Conservation (phyloP, 2,329 filamentous ascomycete genomes). For the Talaromyces sp. region DNA sequence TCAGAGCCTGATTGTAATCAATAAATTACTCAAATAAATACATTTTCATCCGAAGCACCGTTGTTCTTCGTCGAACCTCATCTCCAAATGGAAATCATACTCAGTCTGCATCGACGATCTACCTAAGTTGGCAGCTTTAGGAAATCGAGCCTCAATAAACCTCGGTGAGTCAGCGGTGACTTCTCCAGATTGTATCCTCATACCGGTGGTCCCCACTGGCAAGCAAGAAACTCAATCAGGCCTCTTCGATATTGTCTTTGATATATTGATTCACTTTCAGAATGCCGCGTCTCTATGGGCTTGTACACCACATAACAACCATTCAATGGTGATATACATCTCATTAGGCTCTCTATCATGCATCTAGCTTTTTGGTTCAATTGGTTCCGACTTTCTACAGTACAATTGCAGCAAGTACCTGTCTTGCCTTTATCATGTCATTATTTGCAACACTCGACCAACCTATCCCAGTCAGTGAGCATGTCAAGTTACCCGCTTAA, state of each 20-base stretch:
- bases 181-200: neutral
- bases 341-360: neutral
- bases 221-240: neutral
- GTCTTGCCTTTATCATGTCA: neutral
- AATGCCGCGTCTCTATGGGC: neutral
- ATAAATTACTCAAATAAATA: too few relatives aligned
- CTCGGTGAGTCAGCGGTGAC: neutral
- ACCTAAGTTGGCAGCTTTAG: neutral
- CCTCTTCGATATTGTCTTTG: neutral
- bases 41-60: too few relatives aligned
- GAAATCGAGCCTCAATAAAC: neutral
- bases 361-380: neutral
- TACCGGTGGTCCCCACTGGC: neutral
- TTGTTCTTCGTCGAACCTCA: too few relatives aligned
- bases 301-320: neutral
- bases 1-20: too few relatives aligned
- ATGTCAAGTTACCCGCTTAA: neutral
- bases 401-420: neutral
- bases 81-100: neutral
- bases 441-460: neutral
- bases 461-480: neutral
- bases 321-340: neutral
- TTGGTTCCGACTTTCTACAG: neutral
- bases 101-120: neutral
- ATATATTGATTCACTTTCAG: neutral